Evolutionary conservation across 352 stramenopile genomes (phyloP).

Genomic region (Halophytophthora batemanensis): DNA sequence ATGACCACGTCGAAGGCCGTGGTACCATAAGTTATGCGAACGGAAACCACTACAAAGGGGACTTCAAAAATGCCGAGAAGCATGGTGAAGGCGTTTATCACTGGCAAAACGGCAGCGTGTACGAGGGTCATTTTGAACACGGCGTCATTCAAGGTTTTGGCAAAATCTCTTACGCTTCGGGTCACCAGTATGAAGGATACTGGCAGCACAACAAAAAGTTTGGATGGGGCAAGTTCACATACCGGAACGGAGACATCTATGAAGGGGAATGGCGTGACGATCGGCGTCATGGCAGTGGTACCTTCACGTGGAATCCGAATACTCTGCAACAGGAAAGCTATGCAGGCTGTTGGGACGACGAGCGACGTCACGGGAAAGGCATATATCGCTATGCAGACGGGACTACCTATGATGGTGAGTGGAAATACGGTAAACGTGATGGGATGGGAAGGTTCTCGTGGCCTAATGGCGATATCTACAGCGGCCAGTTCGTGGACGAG

Average conservation of each 20-base stretch:
- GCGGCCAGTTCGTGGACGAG: constrained; percentile 73
- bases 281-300: constrained; percentile 48
- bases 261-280: constrained; percentile 66
- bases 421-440: constrained; percentile 59
- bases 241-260: constrained; percentile 83
- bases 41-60: constrained; percentile 76
- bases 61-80: constrained; percentile 65
- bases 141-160: constrained; percentile 65
- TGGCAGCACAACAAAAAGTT: constrained; percentile 75
- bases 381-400: constrained; percentile 63
- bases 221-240: constrained; percentile 75
- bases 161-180: constrained; percentile 55
- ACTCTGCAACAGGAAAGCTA: constrained; percentile 71
- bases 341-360: constrained; percentile 64
- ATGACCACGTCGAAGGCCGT: constrained; percentile 68
- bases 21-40: constrained; percentile 84
- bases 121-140: constrained; percentile 65
- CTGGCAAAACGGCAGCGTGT: constrained; percentile 82
- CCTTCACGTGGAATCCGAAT: constrained; percentile 58
- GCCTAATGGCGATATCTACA: constrained; percentile 84
- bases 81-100: constrained; percentile 51
- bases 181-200: constrained; percentile 58
- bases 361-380: constrained; percentile 59
- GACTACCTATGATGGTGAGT: constrained; percentile 64
- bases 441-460: constrained; percentile 81